These are phyloP conservation scores for Cicer chorassanicum DNA, from an alignment of 306 rosid genomes.

Conservation along the genomic window DNA sequence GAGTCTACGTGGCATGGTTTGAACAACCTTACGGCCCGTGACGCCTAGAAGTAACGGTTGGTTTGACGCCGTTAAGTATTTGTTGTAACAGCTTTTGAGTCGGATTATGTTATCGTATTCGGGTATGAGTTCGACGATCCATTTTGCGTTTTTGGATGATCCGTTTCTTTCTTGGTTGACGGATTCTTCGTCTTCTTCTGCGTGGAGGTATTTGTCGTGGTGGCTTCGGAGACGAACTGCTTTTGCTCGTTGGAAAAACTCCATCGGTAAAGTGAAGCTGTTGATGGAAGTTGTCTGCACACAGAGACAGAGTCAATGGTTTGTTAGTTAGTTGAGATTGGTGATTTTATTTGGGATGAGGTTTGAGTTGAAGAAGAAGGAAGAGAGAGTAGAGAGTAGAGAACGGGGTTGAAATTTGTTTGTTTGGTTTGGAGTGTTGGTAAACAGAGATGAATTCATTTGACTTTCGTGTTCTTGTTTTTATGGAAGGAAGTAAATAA, in stretches of 20 bases:
- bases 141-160: constrained; percentile 61
- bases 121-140: constrained; percentile 63
- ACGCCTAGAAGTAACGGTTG: constrained; percentile 74
- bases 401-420: too few relatives aligned
- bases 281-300: constrained; percentile 5
- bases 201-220: constrained; percentile 79
- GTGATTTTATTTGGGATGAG: neutral
- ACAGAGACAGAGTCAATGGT: neutral
- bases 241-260: constrained; percentile 70
- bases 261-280: constrained; percentile 55
- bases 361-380: neutral
- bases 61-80: constrained; percentile 77
- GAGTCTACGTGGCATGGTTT: constrained; percentile 61
- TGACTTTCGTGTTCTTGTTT: neutral
- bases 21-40: constrained; percentile 79
- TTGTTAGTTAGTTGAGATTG: neutral
- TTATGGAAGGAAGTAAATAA: neutral
- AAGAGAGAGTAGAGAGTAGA: neutral
- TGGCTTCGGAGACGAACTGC: constrained; percentile 76
- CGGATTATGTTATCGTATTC: constrained; percentile 63
- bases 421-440: neutral
- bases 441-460: neutral
- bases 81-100: constrained; percentile 74
- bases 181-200: constrained; percentile 79
- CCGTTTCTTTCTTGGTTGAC: constrained; percentile 75